phyloP scores from a whole-genome alignment of 2,329 filamentous ascomycete species.

The Berkeleyomyces rouxiae region DNA sequence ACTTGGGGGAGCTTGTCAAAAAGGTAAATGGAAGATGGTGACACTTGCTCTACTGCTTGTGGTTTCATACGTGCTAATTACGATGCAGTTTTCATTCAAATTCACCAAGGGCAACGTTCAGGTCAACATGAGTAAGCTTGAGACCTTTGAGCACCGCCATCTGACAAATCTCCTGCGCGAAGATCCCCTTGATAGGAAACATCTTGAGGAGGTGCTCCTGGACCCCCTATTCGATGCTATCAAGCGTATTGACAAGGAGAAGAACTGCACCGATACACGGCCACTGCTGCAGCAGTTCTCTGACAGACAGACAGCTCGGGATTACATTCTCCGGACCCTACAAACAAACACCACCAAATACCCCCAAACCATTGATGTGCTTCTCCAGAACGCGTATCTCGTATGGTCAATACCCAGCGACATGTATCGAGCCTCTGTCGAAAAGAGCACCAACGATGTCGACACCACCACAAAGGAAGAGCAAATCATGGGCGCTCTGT shows the following conservation, averaged over 20 bases:
- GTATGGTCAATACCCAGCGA: constrained; percentile 23
- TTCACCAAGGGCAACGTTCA: constrained; percentile 85
- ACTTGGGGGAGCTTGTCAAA: constrained; percentile 50
- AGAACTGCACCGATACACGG: background rate
- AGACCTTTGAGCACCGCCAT: constrained; percentile 61
- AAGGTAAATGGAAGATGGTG: constrained; percentile 32
- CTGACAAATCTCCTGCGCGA: constrained; percentile 21
- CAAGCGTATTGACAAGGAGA: background rate
- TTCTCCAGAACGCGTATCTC: constrained; percentile 23
- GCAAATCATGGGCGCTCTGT: constrained; percentile 10
- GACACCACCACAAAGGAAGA: background rate
- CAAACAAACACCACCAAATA: constrained; percentile 11
- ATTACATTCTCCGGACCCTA: constrained; percentile 11
- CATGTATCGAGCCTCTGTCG: constrained; percentile 16
- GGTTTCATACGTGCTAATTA: constrained; percentile 16
- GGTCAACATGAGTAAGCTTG: constrained; percentile 64
- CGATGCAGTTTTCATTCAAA: constrained; percentile 54
- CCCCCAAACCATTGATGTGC: constrained; percentile 12
- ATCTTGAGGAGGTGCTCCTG: constrained; percentile 13
- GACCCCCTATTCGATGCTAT: constrained; percentile 12
- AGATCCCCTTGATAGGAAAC: constrained; percentile 9
- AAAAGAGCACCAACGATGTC: background rate
- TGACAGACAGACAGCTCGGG: background rate
- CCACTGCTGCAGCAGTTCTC: background rate
- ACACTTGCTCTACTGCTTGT: background rate